These are phyloP conservation scores for Trichosporon coremiiforme DNA, from an alignment of 1,284 basidiomycete genomes.

Conservation along the genomic window DNA sequence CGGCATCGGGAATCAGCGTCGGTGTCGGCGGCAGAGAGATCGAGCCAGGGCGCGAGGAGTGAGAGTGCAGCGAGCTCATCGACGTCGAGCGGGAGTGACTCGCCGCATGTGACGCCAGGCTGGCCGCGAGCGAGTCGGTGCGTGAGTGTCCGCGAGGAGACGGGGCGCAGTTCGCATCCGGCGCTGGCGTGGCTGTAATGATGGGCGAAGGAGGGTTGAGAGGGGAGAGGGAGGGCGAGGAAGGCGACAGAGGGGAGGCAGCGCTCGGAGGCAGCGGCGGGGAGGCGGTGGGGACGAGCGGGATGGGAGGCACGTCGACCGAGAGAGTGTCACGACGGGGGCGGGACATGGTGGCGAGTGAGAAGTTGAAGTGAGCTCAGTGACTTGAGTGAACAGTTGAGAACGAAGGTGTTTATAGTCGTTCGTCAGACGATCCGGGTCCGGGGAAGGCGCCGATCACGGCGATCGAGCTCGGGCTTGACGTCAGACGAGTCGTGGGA, in stretches of 20 bases:
- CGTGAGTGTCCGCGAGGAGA: background rate
- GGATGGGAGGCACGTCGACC: conserved; percentile 4
- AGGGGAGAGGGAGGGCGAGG: background rate
- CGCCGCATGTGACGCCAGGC: background rate
- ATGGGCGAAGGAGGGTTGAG: conserved; percentile 6
- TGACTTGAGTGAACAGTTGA: background rate
- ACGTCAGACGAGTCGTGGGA: background rate
- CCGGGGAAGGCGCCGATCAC: background rate
- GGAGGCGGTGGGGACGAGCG: conserved; percentile 4
- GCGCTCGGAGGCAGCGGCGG: conserved; percentile 6
- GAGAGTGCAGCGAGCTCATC: background rate
- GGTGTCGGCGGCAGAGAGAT: conserved; percentile 34
- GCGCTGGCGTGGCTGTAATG: conserved; percentile 8
- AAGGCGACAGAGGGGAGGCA: background rate
- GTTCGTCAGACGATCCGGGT: background rate
- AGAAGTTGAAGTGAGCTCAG: background rate
- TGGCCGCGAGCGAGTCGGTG: conserved; percentile 18
- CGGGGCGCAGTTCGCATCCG: background rate
- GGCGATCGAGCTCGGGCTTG: background rate
- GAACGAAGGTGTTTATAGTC: conserved; percentile 3
- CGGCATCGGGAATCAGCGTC: conserved; percentile 26
- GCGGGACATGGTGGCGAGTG: conserved; percentile 11
- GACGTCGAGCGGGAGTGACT: conserved; percentile 5
- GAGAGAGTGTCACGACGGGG: conserved; percentile 6
- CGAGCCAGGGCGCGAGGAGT: background rate